Percentiles rank a stretch among this genome's conserved stretches.
Conservation (phyloP, 768 basidiomycete species). For the Ramaria rubella region DNA sequence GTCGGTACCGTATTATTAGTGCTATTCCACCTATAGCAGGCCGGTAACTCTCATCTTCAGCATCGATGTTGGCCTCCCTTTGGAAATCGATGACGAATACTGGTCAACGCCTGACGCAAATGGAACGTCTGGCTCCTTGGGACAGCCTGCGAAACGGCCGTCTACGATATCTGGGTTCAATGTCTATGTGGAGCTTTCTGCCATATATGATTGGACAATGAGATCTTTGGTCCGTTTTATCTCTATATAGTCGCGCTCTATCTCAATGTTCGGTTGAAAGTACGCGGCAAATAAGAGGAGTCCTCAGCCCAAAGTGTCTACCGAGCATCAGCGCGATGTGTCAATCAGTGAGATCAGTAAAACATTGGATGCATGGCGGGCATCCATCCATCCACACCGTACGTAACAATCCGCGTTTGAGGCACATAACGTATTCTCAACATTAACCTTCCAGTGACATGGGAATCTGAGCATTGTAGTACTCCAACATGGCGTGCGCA, state of each 20-base stretch:
- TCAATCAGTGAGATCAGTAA: not conserved
- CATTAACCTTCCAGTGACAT: not conserved
- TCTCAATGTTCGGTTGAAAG: not conserved
- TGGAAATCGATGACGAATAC: conserved; percentile 5
- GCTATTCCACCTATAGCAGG: not conserved
- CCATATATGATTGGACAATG: not conserved
- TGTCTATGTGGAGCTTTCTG: not conserved
- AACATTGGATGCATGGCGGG: not conserved
- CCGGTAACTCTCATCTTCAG: no score
- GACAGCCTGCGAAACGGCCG: not conserved
- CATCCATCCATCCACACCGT: not conserved
- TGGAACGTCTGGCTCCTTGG: not conserved
- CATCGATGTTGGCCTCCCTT: conserved; percentile 4
- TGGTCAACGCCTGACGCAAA: not conserved
- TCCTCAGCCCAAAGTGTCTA: not conserved
- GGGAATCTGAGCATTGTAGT: not conserved
- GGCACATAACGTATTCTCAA: not conserved
- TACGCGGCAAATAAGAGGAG: not conserved
- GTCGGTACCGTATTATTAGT: not conserved
- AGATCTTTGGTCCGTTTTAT: not conserved
- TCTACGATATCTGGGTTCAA: not conserved
- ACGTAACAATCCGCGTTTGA: not conserved
- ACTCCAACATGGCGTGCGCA: not conserved
- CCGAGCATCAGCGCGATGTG: not conserved
- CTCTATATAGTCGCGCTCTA: not conserved